Evolutionary conservation across 2,329 filamentous ascomycete genomes (phyloP), one percentile per base, ranked within the genome.

Genomic region (Thielaviopsis euricoi): DNA sequence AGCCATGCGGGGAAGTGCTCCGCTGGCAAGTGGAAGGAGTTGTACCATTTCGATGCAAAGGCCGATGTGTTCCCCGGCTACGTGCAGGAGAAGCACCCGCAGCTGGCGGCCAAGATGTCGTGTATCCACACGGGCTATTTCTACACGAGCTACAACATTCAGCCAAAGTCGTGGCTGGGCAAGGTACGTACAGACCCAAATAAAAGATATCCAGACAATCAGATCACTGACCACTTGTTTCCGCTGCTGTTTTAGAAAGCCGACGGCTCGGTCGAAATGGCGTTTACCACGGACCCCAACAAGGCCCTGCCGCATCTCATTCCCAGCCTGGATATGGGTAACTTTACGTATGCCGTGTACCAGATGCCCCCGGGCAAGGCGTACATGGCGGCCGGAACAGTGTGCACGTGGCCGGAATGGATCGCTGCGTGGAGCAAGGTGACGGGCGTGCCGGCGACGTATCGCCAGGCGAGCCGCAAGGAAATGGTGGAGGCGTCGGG

Each of bases 31-130:
- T 71, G 71, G 57, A 69, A 64, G n/a, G 71, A 78, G 61, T 61
- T 79, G 57, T 80, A 79, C 62, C 76, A 78, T 63, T 76, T 73
- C 57, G 76, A 79, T 64, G 64, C 71, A 7, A 80, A 80, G 65
- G 77, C 76, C 1, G 75, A 76, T 51, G 64, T 76, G 17, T 76
- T 76, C 26, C 74, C 74, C 0, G 55, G 65, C 13, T 77, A 77
- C 49, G 73, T 76, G 3, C 61, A 66, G 9, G 68, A 68, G 2
- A 71, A 64, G 4, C 70, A 77, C 61, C 73, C 74, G 0, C 63
- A 62, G 4, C 64, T 80, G 33, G 73, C 73, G 6, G 66, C 65
- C 55, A 79, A 78, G 66, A 75, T 74, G 70, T 75, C 72, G 6
- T 76, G 71, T 64, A 71, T 77, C 22, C 74, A 77, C 9, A 77